Conservation (phyloP, 192 early-diverging fungal genomes). For the Backusella liffmaniae region DNA sequence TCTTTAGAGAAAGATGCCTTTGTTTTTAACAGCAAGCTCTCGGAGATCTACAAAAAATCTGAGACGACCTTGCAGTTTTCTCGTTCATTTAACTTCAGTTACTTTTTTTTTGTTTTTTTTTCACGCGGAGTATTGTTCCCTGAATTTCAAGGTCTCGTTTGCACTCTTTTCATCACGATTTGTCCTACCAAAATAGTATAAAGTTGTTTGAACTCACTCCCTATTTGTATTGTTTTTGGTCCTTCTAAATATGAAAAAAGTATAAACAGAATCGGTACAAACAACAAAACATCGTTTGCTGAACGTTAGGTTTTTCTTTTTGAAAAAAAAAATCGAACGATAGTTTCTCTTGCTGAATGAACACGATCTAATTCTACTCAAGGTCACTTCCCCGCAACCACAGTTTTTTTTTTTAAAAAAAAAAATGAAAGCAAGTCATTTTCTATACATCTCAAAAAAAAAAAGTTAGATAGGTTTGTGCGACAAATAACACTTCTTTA, state of each 20-base stretch:
- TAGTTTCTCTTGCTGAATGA: background rate
- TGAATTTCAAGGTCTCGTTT: background rate
- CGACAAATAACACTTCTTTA: background rate
- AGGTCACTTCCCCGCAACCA: background rate
- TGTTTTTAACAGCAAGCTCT: background rate
- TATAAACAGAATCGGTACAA: background rate
- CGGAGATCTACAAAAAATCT: background rate
- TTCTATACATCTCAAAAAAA: background rate
- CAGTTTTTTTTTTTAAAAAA: background rate
- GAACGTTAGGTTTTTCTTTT: background rate
- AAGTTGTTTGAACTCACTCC: background rate
- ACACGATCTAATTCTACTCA: background rate
- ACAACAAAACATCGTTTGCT: background rate
- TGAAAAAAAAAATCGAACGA: background rate
- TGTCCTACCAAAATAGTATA: background rate
- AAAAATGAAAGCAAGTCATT: background rate
- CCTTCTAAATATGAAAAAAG: background rate
- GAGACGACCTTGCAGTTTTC: background rate
- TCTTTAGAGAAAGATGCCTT: background rate
- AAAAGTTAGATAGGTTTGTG: background rate
- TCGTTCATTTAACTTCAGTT: background rate
- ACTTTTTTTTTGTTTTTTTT: background rate
- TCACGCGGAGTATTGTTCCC: background rate
- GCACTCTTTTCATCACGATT: background rate
- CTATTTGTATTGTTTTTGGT: background rate